Evolutionary conservation across 352 stramenopile species (phyloP).

Genomic region (Phytophthora cryptogea): DNA sequence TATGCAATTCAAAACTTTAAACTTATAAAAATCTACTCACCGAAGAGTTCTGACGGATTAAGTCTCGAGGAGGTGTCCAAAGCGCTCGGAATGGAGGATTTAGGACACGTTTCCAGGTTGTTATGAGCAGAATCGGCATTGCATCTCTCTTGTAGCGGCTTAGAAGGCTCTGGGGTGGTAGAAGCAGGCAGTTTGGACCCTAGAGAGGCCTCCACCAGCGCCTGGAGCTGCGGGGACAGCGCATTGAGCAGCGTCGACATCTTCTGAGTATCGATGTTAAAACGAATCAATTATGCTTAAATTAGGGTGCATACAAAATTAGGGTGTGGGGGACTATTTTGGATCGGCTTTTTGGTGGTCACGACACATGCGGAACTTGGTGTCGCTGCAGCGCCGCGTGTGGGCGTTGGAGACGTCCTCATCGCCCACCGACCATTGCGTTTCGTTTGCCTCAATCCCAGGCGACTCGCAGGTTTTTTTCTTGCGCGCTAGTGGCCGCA

Average conservation of each 20-base stretch:
- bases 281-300: too few relatives aligned
- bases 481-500: conserved; percentile 33
- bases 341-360: conserved; percentile 17
- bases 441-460: conserved; percentile 40
- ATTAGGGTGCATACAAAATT: too few relatives aligned
- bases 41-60: conserved; percentile 67
- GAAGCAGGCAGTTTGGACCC: conserved; percentile 37
- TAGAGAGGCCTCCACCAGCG: conserved; percentile 65
- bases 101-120: conserved; percentile 1
- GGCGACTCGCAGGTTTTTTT: conserved; percentile 46
- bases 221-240: conserved; percentile 68
- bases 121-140: neutral
- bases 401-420: conserved; percentile 39
- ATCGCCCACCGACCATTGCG: conserved; percentile 5
- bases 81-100: conserved; percentile 1
- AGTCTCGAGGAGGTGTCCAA: conserved; percentile 26
- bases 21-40: conserved; percentile 29
- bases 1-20: too few relatives aligned
- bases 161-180: neutral
- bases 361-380: conserved; percentile 59
- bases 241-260: conserved; percentile 46
- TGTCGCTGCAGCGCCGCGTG: conserved; percentile 50
- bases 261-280: neutral
- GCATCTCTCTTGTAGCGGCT: neutral
- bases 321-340: neutral